A percentile compares a stretch with the other conserved stretches of the same genome.
phyloP scores from a whole-genome alignment of 495 filamentous ascomycete genomes.

The Penicillium psychrofluorescens region DNA sequence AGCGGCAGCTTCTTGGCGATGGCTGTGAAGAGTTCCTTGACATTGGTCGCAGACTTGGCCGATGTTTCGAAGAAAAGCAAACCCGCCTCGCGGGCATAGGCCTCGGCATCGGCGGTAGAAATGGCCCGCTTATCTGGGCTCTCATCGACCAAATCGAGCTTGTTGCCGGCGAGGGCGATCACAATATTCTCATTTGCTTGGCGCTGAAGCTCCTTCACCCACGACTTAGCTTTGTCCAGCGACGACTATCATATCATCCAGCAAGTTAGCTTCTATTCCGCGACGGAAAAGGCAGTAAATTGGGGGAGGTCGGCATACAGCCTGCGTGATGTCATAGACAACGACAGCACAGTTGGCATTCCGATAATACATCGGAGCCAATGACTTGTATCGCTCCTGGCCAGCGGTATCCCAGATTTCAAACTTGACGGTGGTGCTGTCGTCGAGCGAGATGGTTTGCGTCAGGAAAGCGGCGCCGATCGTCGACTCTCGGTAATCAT shows the following conservation, averaged over 20 bases:
- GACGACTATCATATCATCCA: conserved; percentile 56
- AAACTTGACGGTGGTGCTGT: conserved; percentile 97
- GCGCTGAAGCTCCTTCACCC: conserved; percentile 98
- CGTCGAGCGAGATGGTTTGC: conserved; percentile 95
- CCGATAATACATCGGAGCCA: conserved; percentile 98
- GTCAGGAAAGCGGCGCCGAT: conserved; percentile 99
- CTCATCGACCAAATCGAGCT: conserved; percentile 86
- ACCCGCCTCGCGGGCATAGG: conserved; percentile 87
- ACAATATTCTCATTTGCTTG: conserved; percentile 99
- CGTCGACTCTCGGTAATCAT: conserved; percentile 97
- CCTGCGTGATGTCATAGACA: conserved; percentile 98
- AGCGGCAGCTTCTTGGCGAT: conserved; percentile 96
- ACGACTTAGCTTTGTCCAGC: conserved; percentile 95
- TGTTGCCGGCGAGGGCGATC: conserved; percentile 96
- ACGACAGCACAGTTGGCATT: conserved; percentile 99
- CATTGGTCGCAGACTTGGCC: conserved; percentile 93
- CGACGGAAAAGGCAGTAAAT: background rate
- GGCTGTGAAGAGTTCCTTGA: conserved; percentile 91
- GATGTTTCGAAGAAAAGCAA: conserved; percentile 97
- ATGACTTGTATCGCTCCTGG: conserved; percentile 95
- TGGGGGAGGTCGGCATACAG: conserved; percentile 50
- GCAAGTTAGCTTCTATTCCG: conserved; percentile 1
- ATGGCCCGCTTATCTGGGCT: conserved; percentile 92
- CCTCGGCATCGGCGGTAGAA: conserved; percentile 78
- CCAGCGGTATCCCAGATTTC: conserved; percentile 99